Evolutionary conservation across 192 early-diverging fungal genomes (phyloP).

Genomic region (Linnemannia elongata): DNA sequence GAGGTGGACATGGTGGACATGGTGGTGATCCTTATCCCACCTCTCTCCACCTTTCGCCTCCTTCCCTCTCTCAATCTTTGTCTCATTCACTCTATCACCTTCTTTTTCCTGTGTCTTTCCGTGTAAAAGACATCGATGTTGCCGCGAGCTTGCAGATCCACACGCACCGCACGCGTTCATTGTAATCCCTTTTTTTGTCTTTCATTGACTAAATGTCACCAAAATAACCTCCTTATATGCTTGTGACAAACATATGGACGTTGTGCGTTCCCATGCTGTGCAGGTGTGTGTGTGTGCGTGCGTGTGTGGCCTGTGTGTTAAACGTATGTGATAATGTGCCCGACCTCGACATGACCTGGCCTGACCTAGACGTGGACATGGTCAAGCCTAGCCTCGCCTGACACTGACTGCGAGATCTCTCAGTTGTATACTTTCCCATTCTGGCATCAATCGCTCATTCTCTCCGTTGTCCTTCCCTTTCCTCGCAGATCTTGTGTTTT

Average conservation of each 20-base stretch:
- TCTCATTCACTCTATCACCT: not conserved
- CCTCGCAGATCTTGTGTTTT: not conserved
- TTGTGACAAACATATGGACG: not conserved
- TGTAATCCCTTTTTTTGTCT: not conserved
- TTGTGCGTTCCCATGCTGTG: not conserved
- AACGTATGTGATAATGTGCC: not conserved
- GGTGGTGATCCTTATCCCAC: not conserved
- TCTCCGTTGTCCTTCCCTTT: not conserved
- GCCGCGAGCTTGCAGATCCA: not conserved
- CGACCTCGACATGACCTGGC: not conserved
- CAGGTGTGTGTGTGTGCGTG: not conserved
- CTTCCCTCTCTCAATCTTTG: too few species aligned
- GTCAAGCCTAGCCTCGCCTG: not conserved
- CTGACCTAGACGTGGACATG: not conserved
- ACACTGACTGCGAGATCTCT: not conserved
- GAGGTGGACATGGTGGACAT: not conserved
- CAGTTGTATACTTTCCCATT: not conserved
- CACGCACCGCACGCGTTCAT: not conserved
- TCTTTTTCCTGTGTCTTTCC: not conserved
- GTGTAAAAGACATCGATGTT: not conserved
- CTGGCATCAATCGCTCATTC: not conserved
- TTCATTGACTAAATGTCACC: not conserved
- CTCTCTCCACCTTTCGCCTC: constrained; percentile 2
- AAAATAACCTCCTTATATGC: not conserved
- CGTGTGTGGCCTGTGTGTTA: not conserved